Evolutionary conservation across 169 alveolate species (phyloP).

Genomic region (Eimeria maxima): DNA sequence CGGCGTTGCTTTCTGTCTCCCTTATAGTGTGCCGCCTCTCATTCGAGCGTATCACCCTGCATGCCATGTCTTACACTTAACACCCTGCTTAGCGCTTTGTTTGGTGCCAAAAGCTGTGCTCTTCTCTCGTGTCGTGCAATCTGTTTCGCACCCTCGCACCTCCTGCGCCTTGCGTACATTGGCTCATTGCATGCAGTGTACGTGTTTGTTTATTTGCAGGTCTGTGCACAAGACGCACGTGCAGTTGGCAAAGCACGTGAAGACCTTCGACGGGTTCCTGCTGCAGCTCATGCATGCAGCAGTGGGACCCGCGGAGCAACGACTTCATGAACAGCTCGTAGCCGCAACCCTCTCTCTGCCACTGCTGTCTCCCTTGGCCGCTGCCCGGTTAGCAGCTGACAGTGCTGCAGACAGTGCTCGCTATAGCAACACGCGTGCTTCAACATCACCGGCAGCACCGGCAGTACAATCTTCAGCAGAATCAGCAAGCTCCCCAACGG

Average conservation of each 20-base stretch:
- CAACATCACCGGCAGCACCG: background rate
- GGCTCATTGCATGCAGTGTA: background rate
- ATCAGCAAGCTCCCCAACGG: background rate
- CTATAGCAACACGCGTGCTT: background rate
- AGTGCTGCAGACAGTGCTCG: background rate
- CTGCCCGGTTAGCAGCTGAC: conserved; percentile 12
- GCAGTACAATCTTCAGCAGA: conserved; percentile 1
- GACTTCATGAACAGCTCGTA: conserved; percentile 55
- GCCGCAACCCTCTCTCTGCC: conserved; percentile 55
- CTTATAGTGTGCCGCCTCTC: background rate
- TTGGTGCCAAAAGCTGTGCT: no score
- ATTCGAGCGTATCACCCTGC: background rate
- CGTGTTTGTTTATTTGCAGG: conserved; percentile 19
- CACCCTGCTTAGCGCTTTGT: background rate
- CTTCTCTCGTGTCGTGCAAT: background rate
- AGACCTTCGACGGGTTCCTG: conserved; percentile 62
- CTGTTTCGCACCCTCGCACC: background rate
- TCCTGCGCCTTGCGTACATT: background rate
- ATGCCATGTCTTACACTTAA: no score
- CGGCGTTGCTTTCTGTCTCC: background rate
- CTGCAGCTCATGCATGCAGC: conserved; percentile 72
- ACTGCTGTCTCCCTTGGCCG: conserved; percentile 62
- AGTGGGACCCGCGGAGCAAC: conserved; percentile 23
- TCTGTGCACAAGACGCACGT: conserved; percentile 76
- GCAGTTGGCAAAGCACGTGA: conserved; percentile 78